Evolutionary conservation across 2,329 filamentous ascomycete genomes (phyloP).

Genomic region (Clonostachys byssicola): DNA sequence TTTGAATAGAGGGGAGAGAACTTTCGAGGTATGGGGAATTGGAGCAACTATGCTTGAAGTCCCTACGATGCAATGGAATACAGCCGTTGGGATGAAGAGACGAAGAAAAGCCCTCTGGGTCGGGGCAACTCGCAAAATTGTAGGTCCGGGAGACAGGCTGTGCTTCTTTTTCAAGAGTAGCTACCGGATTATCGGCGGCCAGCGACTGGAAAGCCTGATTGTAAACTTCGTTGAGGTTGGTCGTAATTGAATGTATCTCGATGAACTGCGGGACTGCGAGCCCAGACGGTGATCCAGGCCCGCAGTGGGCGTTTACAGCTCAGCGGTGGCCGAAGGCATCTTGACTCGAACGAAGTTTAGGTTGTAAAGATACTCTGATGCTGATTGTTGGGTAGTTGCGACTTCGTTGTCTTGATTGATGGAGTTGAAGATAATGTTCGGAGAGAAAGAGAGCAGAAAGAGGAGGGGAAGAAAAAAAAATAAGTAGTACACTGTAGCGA

Average conservation of each 20-base stretch:
- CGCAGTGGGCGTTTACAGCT: constrained; percentile 90
- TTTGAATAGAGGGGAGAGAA: no score
- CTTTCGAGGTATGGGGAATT: no score
- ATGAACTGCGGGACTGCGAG: constrained; percentile 84
- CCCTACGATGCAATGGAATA: no score
- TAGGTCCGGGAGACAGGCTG: no score
- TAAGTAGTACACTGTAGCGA: constrained; percentile 2
- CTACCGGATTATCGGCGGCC: no score
- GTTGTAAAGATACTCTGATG: constrained; percentile 13
- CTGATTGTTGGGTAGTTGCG: constrained; percentile 34
- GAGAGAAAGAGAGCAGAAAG: constrained; percentile 20
- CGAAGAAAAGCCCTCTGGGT: no score
- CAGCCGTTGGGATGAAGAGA: no score
- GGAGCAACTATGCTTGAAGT: no score
- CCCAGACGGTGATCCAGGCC: constrained; percentile 48
- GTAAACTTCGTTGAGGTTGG: constrained; percentile 60
- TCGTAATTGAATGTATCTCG: constrained; percentile 51
- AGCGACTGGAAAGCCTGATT: constrained; percentile 11
- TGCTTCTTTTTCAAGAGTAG: no score
- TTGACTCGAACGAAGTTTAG: constrained; percentile 66
- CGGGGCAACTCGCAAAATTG: no score
- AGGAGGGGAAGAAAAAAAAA: constrained; percentile 12
- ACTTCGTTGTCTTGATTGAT: constrained; percentile 59
- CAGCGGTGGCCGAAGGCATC: constrained; percentile 76
- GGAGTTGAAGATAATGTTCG: constrained; percentile 19